Evolutionary conservation across 2,329 filamentous ascomycete species (phyloP).

Genomic region (Pseudogymnoascus sp.): DNA sequence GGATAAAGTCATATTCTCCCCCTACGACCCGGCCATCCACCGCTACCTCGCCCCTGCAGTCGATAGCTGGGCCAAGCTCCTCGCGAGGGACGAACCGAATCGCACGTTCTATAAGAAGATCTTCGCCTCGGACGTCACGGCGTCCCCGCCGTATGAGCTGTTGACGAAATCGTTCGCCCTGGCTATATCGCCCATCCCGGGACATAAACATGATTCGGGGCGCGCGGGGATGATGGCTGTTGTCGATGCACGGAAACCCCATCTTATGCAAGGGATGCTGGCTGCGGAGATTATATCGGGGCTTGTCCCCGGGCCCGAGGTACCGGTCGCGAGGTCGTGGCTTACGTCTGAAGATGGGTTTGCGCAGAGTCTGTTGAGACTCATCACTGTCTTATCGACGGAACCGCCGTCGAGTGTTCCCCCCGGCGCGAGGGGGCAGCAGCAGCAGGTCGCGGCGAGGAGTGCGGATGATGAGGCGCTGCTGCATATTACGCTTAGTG

Average conservation of each 20-base stretch:
- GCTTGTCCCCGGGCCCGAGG: conserved; percentile 63
- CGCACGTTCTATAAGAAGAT: conserved; percentile 74
- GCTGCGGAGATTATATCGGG: conserved; percentile 81
- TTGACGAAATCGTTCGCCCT: conserved; percentile 81
- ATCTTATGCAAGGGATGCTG: conserved; percentile 84
- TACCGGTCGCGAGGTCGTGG: conserved; percentile 67
- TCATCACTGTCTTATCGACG: conserved; percentile 59
- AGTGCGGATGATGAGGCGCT: conserved; percentile 23
- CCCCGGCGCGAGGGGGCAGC: too few relatives aligned
- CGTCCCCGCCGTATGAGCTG: conserved; percentile 62
- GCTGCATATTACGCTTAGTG: conserved; percentile 52
- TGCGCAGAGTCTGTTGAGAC: conserved; percentile 65
- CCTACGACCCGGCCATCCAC: conserved; percentile 73
- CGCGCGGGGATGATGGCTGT: conserved; percentile 54
- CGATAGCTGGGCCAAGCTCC: conserved; percentile 80
- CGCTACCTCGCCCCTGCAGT: conserved; percentile 84
- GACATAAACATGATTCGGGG: conserved; percentile 43
- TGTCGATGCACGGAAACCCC: conserved; percentile 76
- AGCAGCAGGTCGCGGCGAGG: conserved; percentile 23
- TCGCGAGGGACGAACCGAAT: conserved; percentile 91
- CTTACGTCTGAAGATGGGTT: conserved; percentile 77
- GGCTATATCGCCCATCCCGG: conserved; percentile 76
- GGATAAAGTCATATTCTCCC: conserved; percentile 62
- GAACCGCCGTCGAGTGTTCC: conserved; percentile 17
- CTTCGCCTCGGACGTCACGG: conserved; percentile 62